Evolutionary conservation across 495 filamentous ascomycete species (phyloP).

Genomic region (Daldinia caldariorum): DNA sequence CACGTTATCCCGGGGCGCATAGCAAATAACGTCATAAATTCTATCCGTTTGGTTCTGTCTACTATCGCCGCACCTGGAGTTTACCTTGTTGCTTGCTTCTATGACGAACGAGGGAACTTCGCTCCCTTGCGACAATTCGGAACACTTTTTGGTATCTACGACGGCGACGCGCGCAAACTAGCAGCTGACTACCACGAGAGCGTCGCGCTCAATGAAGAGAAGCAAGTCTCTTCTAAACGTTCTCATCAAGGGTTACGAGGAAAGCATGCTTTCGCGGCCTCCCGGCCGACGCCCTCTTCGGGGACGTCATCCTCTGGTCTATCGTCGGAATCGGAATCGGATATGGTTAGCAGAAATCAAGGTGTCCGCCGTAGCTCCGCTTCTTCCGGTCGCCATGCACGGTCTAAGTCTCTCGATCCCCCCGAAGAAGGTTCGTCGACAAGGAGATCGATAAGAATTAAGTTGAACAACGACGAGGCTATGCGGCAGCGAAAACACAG

Average conservation of each 20-base stretch:
- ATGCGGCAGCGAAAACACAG: constrained; percentile 69
- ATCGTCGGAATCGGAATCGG: constrained; percentile 70
- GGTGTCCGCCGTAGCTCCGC: constrained; percentile 46
- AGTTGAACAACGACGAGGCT: constrained; percentile 84
- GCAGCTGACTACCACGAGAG: constrained; percentile 51
- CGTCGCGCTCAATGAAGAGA: constrained; percentile 46
- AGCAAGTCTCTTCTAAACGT: constrained; percentile 29
- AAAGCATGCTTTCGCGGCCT: constrained; percentile 43
- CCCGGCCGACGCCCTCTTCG: constrained; percentile 60
- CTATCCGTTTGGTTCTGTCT: constrained; percentile 78
- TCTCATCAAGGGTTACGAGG: constrained; percentile 23
- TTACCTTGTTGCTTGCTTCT: constrained; percentile 82
- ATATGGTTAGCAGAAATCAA: constrained; percentile 46
- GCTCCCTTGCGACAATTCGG: constrained; percentile 71
- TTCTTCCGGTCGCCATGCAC: constrained; percentile 52
- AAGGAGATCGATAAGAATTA: constrained; percentile 88
- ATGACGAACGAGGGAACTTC: constrained; percentile 81
- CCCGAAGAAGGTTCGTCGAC: constrained; percentile 70
- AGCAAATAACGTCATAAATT: constrained; percentile 66
- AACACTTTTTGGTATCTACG: constrained; percentile 63
- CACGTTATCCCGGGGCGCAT: constrained; percentile 67
- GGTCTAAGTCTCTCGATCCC: constrained; percentile 64
- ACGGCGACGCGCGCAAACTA: constrained; percentile 51
- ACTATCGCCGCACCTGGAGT: constrained; percentile 79
- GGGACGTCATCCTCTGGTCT: constrained; percentile 68